Percentiles rank a stretch among this genome's conserved stretches.
Conservation (phyloP, 2,329 filamentous ascomycete genomes). For the Ascochyta lentis region DNA sequence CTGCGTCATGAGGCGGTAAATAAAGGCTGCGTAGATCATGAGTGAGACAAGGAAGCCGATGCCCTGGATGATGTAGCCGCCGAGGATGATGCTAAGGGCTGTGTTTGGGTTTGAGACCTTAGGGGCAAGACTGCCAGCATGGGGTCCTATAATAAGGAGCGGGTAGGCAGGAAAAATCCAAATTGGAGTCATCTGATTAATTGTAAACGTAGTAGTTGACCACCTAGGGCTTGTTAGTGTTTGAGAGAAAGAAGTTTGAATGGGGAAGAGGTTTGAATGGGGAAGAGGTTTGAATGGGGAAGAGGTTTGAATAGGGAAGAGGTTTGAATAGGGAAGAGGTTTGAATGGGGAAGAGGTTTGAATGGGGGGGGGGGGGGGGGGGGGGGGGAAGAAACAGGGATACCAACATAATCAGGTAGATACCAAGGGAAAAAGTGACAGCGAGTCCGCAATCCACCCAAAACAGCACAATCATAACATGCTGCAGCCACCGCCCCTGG, state of each 20-base stretch:
- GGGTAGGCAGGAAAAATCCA: constrained; percentile 91
- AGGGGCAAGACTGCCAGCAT: constrained; percentile 66
- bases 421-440: constrained; percentile 69
- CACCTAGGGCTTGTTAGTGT: constrained; percentile 53
- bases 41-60: constrained; percentile 70
- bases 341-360: too few species aligned
- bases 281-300: too few species aligned
- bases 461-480: constrained; percentile 70
- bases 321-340: too few species aligned
- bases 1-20: constrained; percentile 87
- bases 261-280: too few species aligned
- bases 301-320: too few species aligned
- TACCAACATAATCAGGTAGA: constrained; percentile 76
- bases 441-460: constrained; percentile 76
- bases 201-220: constrained; percentile 71
- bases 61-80: constrained; percentile 67
- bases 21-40: constrained; percentile 84
- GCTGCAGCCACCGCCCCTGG: constrained; percentile 58
- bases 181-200: constrained; percentile 84
- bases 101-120: constrained; percentile 51
- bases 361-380: too few species aligned
- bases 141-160: constrained; percentile 75
- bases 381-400: not conserved
- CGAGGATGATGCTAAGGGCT: constrained; percentile 64
- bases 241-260: not conserved